These are phyloP conservation scores for Fragaria nilgerrensis DNA, from an alignment of 306 rosid species.

Conservation along the genomic window DNA sequence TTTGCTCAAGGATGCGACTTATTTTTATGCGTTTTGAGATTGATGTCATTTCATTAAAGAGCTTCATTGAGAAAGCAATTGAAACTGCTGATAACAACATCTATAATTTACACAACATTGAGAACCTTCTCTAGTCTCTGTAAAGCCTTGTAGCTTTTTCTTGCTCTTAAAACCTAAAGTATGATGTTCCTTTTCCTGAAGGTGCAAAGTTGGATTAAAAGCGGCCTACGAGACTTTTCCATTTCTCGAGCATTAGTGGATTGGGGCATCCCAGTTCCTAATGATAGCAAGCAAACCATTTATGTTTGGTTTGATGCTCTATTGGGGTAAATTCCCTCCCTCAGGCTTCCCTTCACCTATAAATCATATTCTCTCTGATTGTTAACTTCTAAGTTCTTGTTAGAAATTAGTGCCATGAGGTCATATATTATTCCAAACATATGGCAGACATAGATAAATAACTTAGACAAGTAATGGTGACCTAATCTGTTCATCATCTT, in stretches of 20 bases:
- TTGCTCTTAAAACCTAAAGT: conserved; percentile 19
- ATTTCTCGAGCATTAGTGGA: conserved; percentile 95
- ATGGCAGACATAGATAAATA: conserved; percentile 15
- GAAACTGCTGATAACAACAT: neutral
- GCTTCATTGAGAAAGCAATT: neutral
- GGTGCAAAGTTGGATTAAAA: conserved; percentile 95
- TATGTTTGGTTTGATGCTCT: conserved; percentile 99
- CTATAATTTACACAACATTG: neutral
- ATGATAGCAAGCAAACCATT: conserved; percentile 81
- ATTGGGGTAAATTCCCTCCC: conserved; percentile 60
- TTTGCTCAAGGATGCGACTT: neutral
- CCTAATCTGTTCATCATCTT: neutral
- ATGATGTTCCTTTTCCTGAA: conserved; percentile 34
- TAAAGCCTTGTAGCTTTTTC: conserved; percentile 3
- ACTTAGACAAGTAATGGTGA: neutral
- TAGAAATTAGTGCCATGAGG: neutral
- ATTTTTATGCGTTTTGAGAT: neutral
- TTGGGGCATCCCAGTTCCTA: conserved; percentile 96
- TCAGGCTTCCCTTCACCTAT: neutral
- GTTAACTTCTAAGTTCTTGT: neutral
- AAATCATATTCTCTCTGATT: conserved; percentile 9
- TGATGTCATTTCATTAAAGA: neutral
- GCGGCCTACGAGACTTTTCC: conserved; percentile 90
- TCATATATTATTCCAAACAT: conserved; percentile 19
- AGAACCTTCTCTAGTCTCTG: neutral